Evolutionary conservation across 2,329 filamentous ascomycete species (phyloP).

Genomic region (Fusarium illudens): DNA sequence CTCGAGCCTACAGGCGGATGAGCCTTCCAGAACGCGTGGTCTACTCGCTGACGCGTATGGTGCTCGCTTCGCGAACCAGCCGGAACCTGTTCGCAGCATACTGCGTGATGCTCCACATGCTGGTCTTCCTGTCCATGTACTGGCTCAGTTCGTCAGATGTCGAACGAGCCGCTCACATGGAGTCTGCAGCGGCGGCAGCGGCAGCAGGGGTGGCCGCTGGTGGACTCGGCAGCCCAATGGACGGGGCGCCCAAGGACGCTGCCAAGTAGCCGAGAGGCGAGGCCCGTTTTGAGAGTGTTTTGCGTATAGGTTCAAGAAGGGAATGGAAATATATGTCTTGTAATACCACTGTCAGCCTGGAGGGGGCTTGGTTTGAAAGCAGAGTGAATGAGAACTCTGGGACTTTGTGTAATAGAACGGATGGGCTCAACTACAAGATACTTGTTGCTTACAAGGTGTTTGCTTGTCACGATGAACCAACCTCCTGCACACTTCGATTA

Average conservation of each 20-base stretch:
- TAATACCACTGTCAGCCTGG: constrained; percentile 21
- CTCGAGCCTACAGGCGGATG: constrained; percentile 92
- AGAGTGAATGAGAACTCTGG: constrained; percentile 21
- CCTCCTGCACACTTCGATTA: too few relatives aligned
- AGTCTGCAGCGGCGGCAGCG: constrained; percentile 56
- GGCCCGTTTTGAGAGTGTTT: constrained; percentile 22
- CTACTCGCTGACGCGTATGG: constrained; percentile 89
- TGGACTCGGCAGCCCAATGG: constrained; percentile 41
- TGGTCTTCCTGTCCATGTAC: constrained; percentile 89
- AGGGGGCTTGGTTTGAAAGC: constrained; percentile 1
- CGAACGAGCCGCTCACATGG: constrained; percentile 67
- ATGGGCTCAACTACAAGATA: background rate
- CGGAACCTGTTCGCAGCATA: constrained; percentile 94
- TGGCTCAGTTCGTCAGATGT: constrained; percentile 77
- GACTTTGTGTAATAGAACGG: constrained; percentile 8
- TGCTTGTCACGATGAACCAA: background rate
- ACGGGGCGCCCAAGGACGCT: constrained; percentile 39
- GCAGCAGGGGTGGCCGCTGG: constrained; percentile 56
- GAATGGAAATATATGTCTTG: constrained; percentile 14
- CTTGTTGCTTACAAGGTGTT: background rate
- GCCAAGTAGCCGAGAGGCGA: constrained; percentile 32
- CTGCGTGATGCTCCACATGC: constrained; percentile 84
- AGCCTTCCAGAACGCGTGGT: constrained; percentile 88
- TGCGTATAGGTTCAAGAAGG: constrained; percentile 16
- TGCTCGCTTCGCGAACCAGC: constrained; percentile 88